phyloP scores from a whole-genome alignment of 164 flowering plant species.

The Cinnamomum micranthum region DNA sequence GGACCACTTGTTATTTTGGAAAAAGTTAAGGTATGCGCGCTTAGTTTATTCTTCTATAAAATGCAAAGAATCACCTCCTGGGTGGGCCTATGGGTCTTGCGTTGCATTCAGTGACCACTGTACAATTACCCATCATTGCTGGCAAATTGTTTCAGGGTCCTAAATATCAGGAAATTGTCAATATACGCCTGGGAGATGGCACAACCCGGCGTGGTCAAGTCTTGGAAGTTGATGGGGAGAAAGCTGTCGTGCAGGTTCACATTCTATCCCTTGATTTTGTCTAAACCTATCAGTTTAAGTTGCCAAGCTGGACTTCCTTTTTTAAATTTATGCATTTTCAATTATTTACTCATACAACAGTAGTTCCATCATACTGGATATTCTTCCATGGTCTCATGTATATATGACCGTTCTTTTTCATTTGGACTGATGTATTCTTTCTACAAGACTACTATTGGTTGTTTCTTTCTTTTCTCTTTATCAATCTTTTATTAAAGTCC shows the following conservation, averaged over 20 bases:
- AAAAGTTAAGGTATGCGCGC: conserved; percentile 76
- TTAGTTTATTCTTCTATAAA: not conserved
- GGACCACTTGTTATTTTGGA: conserved; percentile 99
- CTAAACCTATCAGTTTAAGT: not conserved
- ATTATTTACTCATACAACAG: not conserved
- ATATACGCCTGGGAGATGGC: conserved; percentile 94
- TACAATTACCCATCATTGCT: not conserved
- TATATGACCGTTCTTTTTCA: not conserved
- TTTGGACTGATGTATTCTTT: not conserved
- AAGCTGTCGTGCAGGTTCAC: conserved; percentile 93
- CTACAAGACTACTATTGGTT: no score
- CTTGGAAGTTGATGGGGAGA: conserved; percentile 97
- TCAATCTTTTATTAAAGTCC: no score
- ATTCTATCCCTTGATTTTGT: not conserved
- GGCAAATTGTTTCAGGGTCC: conserved; percentile 58
- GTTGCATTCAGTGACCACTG: no score
- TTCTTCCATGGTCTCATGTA: no score
- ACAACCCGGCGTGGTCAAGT: conserved; percentile 94
- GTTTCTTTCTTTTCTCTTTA: no score
- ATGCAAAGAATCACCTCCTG: no score
- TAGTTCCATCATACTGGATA: no score
- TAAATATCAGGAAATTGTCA: conserved; percentile 93
- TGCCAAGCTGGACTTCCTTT: not conserved
- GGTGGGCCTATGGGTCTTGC: no score
- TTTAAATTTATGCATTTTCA: not conserved